phyloP scores from a whole-genome alignment of 2,329 filamentous ascomycete genomes.

The Decorospora gaudefroyi region DNA sequence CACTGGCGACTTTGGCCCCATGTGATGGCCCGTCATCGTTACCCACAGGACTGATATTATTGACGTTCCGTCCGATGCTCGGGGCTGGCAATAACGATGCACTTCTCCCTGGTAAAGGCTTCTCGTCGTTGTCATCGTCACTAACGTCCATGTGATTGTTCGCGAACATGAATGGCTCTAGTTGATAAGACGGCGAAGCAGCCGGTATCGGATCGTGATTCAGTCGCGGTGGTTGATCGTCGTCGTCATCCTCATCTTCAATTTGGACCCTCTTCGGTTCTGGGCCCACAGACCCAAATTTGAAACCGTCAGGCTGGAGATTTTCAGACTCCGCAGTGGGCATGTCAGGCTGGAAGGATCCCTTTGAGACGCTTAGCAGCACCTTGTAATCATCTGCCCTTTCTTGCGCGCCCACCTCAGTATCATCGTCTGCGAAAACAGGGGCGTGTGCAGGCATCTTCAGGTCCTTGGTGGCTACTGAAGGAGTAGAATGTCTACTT shows the following conservation, averaged over 20 bases:
- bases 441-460: slow-evolving; percentile 6
- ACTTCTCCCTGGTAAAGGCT: slow-evolving; percentile 4
- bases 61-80: slow-evolving; percentile 8
- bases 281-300: background rate
- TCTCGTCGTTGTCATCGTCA: slow-evolving; percentile 21
- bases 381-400: slow-evolving; percentile 1
- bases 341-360: slow-evolving; percentile 1
- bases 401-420: slow-evolving; percentile 1
- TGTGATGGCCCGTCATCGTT: background rate
- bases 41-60: slow-evolving; percentile 33
- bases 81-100: slow-evolving; percentile 7
- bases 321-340: slow-evolving; percentile 1
- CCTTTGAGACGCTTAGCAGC: slow-evolving; percentile 1
- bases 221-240: slow-evolving; percentile 31
- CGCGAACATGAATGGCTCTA: slow-evolving; percentile 13
- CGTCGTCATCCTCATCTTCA: slow-evolving; percentile 11
- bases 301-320: background rate
- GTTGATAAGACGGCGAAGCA: slow-evolving; percentile 1
- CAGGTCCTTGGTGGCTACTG: slow-evolving; percentile 5
- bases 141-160: slow-evolving; percentile 12
- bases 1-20: background rate
- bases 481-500: slow-evolving; percentile 3
- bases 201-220: slow-evolving; percentile 26
- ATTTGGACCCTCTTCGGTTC: background rate
- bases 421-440: slow-evolving; percentile 4